Percentiles rank a stretch among this genome's conserved stretches.
phyloP scores from a whole-genome alignment of 164 flowering plant species.

The Piper betle region DNA sequence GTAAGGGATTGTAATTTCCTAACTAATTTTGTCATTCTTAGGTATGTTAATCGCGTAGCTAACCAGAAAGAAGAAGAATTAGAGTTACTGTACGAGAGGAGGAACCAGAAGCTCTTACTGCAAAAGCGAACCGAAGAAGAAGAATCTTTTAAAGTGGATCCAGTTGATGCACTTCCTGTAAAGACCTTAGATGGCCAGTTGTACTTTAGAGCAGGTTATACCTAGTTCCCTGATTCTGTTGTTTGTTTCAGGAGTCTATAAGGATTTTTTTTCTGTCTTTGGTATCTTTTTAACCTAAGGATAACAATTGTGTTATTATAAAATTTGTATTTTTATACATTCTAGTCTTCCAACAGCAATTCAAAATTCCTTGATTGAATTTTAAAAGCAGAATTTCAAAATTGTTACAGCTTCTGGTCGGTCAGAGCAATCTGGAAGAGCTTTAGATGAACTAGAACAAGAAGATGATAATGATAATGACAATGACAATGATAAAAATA shows the following conservation, averaged over 20 bases:
- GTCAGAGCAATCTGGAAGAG: constrained; percentile 16
- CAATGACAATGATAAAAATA: constrained; percentile 17
- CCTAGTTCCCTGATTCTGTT: background rate
- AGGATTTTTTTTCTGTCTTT: background rate
- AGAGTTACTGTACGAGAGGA: constrained; percentile 59
- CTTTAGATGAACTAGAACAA: constrained; percentile 19
- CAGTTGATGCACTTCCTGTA: constrained; percentile 79
- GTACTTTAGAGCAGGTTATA: constrained; percentile 44
- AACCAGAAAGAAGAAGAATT: constrained; percentile 53
- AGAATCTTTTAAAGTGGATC: constrained; percentile 42
- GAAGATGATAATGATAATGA: constrained; percentile 19
- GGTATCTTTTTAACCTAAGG: background rate
- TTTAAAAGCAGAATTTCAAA: background rate
- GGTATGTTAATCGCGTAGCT: constrained; percentile 82
- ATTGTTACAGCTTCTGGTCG: constrained; percentile 19
- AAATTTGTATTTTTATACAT: background rate
- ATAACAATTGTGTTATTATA: background rate
- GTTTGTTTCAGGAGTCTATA: background rate
- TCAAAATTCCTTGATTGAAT: background rate
- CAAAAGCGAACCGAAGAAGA: constrained; percentile 30
- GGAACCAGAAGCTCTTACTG: constrained; percentile 23
- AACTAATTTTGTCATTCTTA: constrained; percentile 5
- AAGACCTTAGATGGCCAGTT: constrained; percentile 72
- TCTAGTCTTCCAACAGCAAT: background rate
- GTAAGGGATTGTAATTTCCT: background rate